A percentile compares a stretch with the other conserved stretches of the same genome.
phyloP scores from a whole-genome alignment of 164 flowering plant genomes.

The Tetrastigma voinierianum region DNA sequence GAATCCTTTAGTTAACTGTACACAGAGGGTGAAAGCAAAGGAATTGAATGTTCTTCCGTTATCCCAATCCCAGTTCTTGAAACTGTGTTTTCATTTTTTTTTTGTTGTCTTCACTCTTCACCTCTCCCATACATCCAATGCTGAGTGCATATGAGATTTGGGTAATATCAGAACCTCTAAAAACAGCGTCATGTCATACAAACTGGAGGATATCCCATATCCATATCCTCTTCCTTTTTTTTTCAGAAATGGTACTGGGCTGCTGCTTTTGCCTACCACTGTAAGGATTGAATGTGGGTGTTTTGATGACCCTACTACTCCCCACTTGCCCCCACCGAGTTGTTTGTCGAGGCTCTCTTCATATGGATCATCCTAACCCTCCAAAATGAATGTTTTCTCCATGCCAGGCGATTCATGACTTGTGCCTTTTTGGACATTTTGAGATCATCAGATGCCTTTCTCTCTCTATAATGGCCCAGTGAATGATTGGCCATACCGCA shows the following conservation, averaged over 20 bases:
- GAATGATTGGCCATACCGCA: neutral
- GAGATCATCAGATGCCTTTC: conserved; percentile 1
- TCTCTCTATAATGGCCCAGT: neutral
- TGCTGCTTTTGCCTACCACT: neutral
- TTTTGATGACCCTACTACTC: no score
- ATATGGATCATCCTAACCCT: neutral
- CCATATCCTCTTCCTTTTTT: no score
- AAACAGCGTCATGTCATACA: neutral
- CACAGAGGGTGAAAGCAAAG: neutral
- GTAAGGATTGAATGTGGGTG: no score
- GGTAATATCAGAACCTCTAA: neutral
- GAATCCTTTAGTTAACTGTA: neutral
- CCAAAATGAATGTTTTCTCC: neutral
- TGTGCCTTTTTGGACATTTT: neutral
- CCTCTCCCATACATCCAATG: neutral
- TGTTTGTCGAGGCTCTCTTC: neutral
- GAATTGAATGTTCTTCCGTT: neutral
- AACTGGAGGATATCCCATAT: neutral
- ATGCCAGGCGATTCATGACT: neutral
- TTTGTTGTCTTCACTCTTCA: no score
- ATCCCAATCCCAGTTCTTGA: neutral
- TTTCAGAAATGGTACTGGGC: neutral
- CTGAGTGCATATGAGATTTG: neutral
- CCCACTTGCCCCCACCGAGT: no score
- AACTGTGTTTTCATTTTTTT: neutral